These are phyloP conservation scores for Viola pubescens DNA, from an alignment of 441 rosid species.

Conservation along the genomic window DNA sequence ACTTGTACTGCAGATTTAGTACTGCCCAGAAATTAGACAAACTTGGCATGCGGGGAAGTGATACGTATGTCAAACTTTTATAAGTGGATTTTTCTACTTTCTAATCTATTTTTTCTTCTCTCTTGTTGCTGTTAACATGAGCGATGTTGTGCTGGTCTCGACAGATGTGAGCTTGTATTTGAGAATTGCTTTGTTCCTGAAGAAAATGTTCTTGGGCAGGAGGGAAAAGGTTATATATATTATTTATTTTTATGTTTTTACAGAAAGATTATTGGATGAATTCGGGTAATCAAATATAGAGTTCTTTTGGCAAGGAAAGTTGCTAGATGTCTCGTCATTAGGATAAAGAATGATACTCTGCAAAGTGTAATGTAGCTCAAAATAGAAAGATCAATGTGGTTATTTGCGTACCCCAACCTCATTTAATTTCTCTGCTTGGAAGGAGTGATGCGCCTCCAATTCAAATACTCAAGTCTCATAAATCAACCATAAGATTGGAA, in stretches of 20 bases:
- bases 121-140: constrained; percentile 22
- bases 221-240: constrained; percentile 73
- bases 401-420: too few relatives aligned
- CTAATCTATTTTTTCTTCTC: constrained; percentile 6
- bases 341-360: too few relatives aligned
- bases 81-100: constrained; percentile 14
- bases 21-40: constrained; percentile 97
- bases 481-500: too few relatives aligned
- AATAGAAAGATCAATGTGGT: too few relatives aligned
- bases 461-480: too few relatives aligned
- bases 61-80: constrained; percentile 51
- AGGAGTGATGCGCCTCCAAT: too few relatives aligned
- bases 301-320: neutral
- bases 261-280: constrained; percentile 2
- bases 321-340: too few relatives aligned
- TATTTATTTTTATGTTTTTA: constrained; percentile 14
- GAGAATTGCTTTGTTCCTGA: constrained; percentile 87
- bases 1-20: constrained; percentile 60
- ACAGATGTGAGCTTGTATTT: constrained; percentile 94
- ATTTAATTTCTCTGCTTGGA: too few relatives aligned
- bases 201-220: constrained; percentile 79
- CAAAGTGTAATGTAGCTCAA: too few relatives aligned
- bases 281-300: neutral
- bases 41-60: constrained; percentile 98
- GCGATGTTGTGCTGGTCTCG: constrained; percentile 18